These are phyloP conservation scores for Candida silvicultrix DNA, from an alignment of 805 yeast genomes.

Conservation along the genomic window DNA sequence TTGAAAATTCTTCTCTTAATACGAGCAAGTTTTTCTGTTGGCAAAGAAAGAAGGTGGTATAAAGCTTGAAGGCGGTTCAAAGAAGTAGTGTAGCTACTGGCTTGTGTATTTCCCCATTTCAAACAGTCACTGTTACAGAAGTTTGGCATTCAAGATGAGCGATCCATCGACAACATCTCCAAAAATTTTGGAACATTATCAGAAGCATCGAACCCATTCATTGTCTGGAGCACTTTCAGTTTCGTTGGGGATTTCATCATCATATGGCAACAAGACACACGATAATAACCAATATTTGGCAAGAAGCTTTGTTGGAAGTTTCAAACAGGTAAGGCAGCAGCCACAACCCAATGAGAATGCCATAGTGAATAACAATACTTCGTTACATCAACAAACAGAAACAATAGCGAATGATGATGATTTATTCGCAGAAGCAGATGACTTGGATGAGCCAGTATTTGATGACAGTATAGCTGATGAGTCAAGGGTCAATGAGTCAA, in stretches of 20 bases:
- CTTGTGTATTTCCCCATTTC: no score
- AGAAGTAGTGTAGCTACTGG: no score
- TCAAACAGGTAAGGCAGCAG: conserved; percentile 28
- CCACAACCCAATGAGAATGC: conserved; percentile 3
- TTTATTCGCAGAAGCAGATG: conserved; percentile 1
- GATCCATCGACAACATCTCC: neutral
- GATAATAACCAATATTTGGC: conserved; percentile 13
- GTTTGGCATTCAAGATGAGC: neutral
- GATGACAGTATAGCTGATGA: conserved; percentile 9
- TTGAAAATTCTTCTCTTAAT: neutral
- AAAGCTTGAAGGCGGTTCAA: no score
- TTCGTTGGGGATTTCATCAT: conserved; percentile 21
- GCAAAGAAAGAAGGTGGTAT: no score
- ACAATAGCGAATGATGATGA: conserved; percentile 53
- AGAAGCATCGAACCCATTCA: conserved; percentile 10
- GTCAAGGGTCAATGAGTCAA: neutral
- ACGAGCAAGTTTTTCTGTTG: no score
- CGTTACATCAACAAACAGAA: conserved; percentile 52
- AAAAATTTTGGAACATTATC: neutral
- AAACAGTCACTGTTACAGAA: no score
- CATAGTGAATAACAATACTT: conserved; percentile 39
- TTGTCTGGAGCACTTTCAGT: conserved; percentile 20
- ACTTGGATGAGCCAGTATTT: conserved; percentile 38
- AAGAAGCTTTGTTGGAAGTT: conserved; percentile 26
- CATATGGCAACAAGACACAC: conserved; percentile 9